Evolutionary conservation across 345 rosid species (phyloP).

Genomic region (Lumnitzera littorea): DNA sequence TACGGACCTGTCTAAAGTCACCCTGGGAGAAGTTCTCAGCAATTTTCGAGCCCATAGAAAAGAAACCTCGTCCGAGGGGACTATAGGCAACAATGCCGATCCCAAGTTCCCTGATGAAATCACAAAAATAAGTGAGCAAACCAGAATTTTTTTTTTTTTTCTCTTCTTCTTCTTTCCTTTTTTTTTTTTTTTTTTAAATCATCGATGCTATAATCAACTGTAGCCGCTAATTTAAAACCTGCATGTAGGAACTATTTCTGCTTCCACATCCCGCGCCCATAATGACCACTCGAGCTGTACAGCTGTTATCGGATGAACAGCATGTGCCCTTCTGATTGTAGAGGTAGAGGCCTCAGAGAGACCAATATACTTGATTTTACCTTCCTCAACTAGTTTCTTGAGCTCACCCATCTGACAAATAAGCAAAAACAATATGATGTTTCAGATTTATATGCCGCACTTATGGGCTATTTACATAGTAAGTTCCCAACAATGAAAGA

Average conservation of each 20-base stretch:
- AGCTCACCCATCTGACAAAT: slow-evolving; percentile 40
- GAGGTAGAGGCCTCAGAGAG: slow-evolving; percentile 76
- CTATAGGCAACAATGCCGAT: slow-evolving; percentile 70
- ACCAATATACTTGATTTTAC: slow-evolving; percentile 65
- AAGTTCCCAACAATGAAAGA: no score
- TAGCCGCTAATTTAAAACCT: neutral
- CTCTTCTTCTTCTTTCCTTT: no score
- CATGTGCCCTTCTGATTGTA: slow-evolving; percentile 75
- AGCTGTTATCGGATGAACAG: slow-evolving; percentile 66
- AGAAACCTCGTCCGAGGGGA: slow-evolving; percentile 64
- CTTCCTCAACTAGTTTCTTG: slow-evolving; percentile 69
- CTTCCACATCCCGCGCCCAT: slow-evolving; percentile 76
- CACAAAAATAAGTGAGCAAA: neutral
- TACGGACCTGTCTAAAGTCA: slow-evolving; percentile 41
- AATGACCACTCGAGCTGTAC: slow-evolving; percentile 77
- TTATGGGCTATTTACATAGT: no score
- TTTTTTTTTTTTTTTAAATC: no score
- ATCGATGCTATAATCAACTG: neutral
- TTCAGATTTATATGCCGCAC: no score
- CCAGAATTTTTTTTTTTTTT: neutral
- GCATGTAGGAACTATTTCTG: slow-evolving; percentile 46
- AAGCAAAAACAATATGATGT: neutral
- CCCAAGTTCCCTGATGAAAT: slow-evolving; percentile 53
- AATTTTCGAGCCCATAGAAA: slow-evolving; percentile 52
- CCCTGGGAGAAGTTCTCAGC: slow-evolving; percentile 26